Base-by-base conservation (phyloP, 2,329 filamentous ascomycete genomes). In the Emergomyces pasteurianus region DNA sequence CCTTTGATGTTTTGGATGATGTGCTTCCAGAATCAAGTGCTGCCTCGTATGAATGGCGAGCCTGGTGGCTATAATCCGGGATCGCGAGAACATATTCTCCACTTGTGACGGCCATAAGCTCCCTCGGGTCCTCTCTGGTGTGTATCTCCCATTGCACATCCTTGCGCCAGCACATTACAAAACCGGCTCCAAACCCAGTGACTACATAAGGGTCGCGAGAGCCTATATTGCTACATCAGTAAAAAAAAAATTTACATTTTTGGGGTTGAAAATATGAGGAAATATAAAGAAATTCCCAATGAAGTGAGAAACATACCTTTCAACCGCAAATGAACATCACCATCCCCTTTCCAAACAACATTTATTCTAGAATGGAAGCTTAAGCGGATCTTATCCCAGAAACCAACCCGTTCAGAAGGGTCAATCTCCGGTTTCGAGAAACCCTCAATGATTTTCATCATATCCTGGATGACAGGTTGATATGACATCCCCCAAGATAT, bases 381-480 rank as follows among this genome's bases (percentile, higher is more conserved):
- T 43, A 99, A 81, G 60, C 94, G 83, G 58, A 99, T 92, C 79
- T 99, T 99, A 76, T 99, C 94, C 94, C 94, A 99, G 77, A 99
- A 99, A 2, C 94, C 94, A 54, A 95, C 90, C 60, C 88, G 83
- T 65, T 99, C 95, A 0, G 94, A 97, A 0, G 89, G 88, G 72
- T 99, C 95, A 34, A 96, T 81, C 64, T 92, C 92, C 8, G 92
- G 90, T 71, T 99, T 99, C 0, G 92, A 96, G 72, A 99, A 97
- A 2, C 89, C 92, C 74, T 99, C 94, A 63, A 99, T 89, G 31
- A 92, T 92, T 83, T 97, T 96, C 94, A 99, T 99, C 88, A 97
- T 96, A 70, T 99, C 95, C 73, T 99, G 94, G 56, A 99, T 92
- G 1, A 92, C 92, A 34, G 95, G 94, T 70, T 99, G 95, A 70